Base-by-base conservation (phyloP, 192 early-diverging fungal species). In the Entomortierella beljakovae region DNA sequence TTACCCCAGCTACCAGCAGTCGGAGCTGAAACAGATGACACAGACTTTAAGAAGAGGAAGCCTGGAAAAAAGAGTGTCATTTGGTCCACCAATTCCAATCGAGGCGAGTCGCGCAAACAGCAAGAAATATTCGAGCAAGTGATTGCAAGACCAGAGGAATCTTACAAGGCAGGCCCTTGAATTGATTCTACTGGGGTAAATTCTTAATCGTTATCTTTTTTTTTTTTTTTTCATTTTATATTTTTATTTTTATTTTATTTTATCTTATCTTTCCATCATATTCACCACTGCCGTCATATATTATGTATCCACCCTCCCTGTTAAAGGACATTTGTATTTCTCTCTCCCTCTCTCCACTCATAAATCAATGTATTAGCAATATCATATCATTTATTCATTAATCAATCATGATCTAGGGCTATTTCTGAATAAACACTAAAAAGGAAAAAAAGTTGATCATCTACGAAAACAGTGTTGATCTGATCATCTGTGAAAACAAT, bases 1-100 rank as follows among this genome's bases (percentile, higher is more conserved):
- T 48, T 42, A 10, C 23, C 32, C 8, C 55, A 62, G 29, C 48
- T 54, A 15, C 33, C 29, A 8, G 13, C 53, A 15, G 28, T 11
- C 15, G 6, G 16, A 9, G 29, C 29, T 9, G 62, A 22, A 0
- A 8, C n/a, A 16, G 55, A 57, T 31, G 61, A 42, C n/a, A 32
- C 8, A 22, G 61, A 62, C 8, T 29, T 25, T 33, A 50, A 32
- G 46, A 64, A 52, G 54, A 77, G 64, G 42, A 61, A 54, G 23
- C 25, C 53, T 10, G 60, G 57, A 42, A 63, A 68, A 34, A 68
- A 58, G 35, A 76, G 53, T 35, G 65, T 77, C 38, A 31, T 77
- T 9, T 68, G 65, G 73, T 77, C 73, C 11, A 77, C 73, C 26
- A 77, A 77, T 35, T 77, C 73, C 16, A 77, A 77, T 55, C 46